Conservation (phyloP, 768 basidiomycete species). For the Coprinellus micaceus region DNA sequence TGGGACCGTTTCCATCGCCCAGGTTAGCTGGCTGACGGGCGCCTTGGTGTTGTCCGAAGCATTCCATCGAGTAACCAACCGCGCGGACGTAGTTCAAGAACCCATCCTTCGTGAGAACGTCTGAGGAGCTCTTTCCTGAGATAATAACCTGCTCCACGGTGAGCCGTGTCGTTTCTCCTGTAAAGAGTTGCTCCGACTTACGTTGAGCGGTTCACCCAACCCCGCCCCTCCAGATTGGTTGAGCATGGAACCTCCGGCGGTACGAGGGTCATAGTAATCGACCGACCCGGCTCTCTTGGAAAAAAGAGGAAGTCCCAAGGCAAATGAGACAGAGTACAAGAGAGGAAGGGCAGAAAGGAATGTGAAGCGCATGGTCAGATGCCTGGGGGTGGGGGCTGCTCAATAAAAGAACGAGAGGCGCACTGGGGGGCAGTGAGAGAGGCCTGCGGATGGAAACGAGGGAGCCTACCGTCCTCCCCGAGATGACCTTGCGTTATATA, state of each 20-base stretch:
- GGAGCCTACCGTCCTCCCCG: not conserved
- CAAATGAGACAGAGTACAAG: not conserved
- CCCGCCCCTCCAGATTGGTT: conserved; percentile 20
- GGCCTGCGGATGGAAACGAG: not conserved
- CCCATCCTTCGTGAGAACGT: conserved; percentile 52
- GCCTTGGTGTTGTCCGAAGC: conserved; percentile 69
- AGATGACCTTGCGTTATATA: not conserved
- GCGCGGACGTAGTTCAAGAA: conserved; percentile 57
- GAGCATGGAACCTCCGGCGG: conserved; percentile 19
- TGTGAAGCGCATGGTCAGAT: not conserved
- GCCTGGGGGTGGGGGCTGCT: not conserved
- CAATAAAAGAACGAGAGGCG: not conserved
- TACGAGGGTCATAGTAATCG: conserved; percentile 21
- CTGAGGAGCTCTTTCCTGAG: conserved; percentile 57
- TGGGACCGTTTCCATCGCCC: conserved; percentile 73
- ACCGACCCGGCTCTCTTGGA: conserved; percentile 5
- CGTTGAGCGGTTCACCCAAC: conserved; percentile 74
- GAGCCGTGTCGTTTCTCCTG: not conserved
- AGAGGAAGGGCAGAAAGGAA: not conserved
- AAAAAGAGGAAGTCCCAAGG: not conserved
- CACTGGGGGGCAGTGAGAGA: not conserved
- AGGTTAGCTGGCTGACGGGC: conserved; percentile 66
- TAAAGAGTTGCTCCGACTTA: conserved; percentile 38
- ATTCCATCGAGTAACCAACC: conserved; percentile 63
- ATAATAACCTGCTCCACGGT: conserved; percentile 63